Evolutionary conservation across 2,329 filamentous ascomycete genomes (phyloP), one percentile per base, ranked within the genome.

Genomic region (Cucurbitaria berberidis): DNA sequence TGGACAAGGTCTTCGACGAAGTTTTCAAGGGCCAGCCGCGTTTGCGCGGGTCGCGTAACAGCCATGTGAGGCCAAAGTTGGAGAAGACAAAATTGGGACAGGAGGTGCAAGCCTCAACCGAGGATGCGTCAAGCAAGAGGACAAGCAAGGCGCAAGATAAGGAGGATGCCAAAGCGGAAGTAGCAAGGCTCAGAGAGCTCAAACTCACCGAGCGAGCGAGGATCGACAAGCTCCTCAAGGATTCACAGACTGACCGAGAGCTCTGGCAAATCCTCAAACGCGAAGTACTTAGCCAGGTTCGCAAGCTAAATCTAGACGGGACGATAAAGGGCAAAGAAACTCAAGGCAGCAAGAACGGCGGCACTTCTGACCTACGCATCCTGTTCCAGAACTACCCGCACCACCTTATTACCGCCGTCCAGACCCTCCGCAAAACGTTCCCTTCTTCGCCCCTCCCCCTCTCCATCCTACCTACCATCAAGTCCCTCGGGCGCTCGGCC

Each of bases 211-310:
- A 88, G 67, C 78, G 80, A 41, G 60, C 66, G 22, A 77, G 84
- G 9, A 80, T 91, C 8, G 81, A 84, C 56, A 57, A 62, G 5
- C 64, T 84, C 34, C 82, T 93, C 76, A 73, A 77, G 10, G 69
- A 64, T 1, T 86, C 86, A 16, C 62, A 76, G 52, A 84, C 84
- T 0, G 89, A 93, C 62, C 74, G 81, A 18, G 83, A 85, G 45
- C 77, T 91, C 9, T 92, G 89, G 88, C 71, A 84, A 6, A 73
- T 88, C 3, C 78, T 93, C 68, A 84, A 90, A 55, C 70, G 77
- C 4, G 83, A 91, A 45, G 86, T 92, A 11, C 89, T 92, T 62
- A 78, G 81, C 1, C 74, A 87, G 57, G 81, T 88, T 0, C 68
- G 74, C 3, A 81, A 77, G 53, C 74, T 91, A 18, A 82, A 85